phyloP scores from a whole-genome alignment of 2,329 filamentous ascomycete species.

The Colletotrichum australisinense region DNA sequence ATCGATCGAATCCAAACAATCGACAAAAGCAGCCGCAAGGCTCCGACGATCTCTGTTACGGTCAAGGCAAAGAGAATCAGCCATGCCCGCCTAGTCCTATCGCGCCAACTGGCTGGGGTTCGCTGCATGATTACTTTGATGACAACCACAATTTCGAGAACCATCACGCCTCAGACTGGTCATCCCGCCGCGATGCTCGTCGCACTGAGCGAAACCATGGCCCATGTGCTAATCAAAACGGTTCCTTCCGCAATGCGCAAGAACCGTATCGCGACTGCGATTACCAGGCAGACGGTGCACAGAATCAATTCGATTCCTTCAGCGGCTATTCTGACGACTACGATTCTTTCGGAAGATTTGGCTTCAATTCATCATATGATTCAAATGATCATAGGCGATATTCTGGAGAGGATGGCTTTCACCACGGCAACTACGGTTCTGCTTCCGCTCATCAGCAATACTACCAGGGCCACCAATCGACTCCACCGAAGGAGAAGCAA shows the following conservation, averaged over 20 bases:
- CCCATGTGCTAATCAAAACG: background rate
- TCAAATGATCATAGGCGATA: background rate
- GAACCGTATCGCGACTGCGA: background rate
- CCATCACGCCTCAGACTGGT: background rate
- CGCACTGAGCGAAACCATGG: background rate
- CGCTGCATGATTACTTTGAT: background rate
- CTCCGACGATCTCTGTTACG: background rate
- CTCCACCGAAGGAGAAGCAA: background rate
- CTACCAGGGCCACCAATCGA: background rate
- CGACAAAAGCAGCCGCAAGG: background rate
- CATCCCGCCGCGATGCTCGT: background rate
- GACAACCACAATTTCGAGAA: background rate
- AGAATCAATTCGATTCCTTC: background rate
- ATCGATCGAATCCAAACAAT: background rate
- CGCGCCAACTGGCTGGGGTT: background rate
- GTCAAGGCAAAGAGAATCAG: slow-evolving; percentile 26
- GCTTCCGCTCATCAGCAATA: background rate
- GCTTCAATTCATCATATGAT: background rate
- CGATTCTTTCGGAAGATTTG: background rate
- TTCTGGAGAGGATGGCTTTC: background rate
- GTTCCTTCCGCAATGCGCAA: background rate
- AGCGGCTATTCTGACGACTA: background rate
- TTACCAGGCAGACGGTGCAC: background rate
- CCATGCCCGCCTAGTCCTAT: background rate
- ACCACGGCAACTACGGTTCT: background rate